Percentiles rank a stretch among this genome's conserved stretches.
Evolutionary conservation across 192 early-diverging fungal species (phyloP).

Genomic region (Backusella sp.): DNA sequence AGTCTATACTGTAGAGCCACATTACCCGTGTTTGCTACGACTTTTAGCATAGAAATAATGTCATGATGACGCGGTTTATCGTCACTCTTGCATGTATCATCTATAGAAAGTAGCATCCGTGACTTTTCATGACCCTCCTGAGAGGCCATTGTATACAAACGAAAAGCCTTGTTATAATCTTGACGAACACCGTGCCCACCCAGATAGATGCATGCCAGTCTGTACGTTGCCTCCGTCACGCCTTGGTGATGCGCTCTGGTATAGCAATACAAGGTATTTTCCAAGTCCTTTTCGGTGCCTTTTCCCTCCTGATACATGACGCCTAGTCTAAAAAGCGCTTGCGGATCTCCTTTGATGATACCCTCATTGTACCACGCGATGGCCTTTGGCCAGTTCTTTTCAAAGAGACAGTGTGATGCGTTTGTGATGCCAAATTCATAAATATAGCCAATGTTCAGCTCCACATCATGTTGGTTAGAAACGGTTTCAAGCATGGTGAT

Average conservation of each 20-base stretch:
- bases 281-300: neutral
- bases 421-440: neutral
- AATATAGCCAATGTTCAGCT: conserved; percentile 6
- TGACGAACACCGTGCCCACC: neutral
- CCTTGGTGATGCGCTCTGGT: neutral
- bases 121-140: neutral
- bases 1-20: neutral
- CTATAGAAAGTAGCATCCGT: neutral
- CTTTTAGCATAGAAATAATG: neutral
- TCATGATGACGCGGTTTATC: neutral
- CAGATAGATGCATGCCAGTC: neutral
- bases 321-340: conserved; percentile 18
- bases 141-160: neutral
- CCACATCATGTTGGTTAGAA: neutral
- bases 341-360: conserved; percentile 10
- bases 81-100: neutral
- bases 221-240: neutral
- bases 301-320: neutral
- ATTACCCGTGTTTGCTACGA: neutral
- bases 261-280: neutral
- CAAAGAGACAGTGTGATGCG: neutral
- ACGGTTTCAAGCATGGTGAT: neutral
- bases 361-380: neutral
- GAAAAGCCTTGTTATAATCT: neutral
- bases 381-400: neutral